Conservation (phyloP, 2,329 filamentous ascomycete genomes). For the Colletotrichum filicis region DNA sequence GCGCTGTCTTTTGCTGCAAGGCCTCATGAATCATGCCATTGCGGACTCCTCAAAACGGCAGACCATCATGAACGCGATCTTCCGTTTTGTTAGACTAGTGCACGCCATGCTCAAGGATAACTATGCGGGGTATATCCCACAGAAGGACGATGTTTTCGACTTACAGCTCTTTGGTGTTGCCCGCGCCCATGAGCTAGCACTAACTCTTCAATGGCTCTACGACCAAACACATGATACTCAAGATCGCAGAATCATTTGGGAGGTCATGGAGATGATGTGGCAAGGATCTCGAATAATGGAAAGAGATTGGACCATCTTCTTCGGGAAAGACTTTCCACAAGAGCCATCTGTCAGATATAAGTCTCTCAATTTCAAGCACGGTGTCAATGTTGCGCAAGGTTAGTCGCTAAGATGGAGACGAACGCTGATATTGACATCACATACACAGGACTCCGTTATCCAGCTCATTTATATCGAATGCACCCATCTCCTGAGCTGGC, state of each 20-base stretch:
- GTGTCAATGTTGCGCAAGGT: constrained; percentile 57
- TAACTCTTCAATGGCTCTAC: constrained; percentile 52
- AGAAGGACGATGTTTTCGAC: constrained; percentile 54
- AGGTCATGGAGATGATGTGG: constrained; percentile 53
- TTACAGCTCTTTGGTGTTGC: constrained; percentile 46
- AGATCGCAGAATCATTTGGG: constrained; percentile 44
- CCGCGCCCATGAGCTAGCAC: constrained; percentile 51
- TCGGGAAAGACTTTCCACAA: constrained; percentile 31
- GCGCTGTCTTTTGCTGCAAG: constrained; percentile 61
- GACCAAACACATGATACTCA: constrained; percentile 44
- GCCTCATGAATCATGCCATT: constrained; percentile 56
- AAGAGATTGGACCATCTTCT: constrained; percentile 47
- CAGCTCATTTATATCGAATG: constrained; percentile 52
- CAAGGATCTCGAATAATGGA: constrained; percentile 39
- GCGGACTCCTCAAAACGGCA: constrained; percentile 55
- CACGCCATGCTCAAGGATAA: constrained; percentile 66
- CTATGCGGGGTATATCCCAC: constrained; percentile 60
- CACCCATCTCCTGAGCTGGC: constrained; percentile 49
- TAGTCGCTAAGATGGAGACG: constrained; percentile 9
- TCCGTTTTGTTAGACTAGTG: constrained; percentile 60
- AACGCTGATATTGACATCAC: background rate
- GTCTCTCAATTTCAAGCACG: constrained; percentile 51
- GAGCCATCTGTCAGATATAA: constrained; percentile 38
- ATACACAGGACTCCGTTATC: constrained; percentile 49
- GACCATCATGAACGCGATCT: constrained; percentile 59